Conservation (phyloP, 495 filamentous ascomycete genomes). For the Jackrogersella minutella region DNA sequence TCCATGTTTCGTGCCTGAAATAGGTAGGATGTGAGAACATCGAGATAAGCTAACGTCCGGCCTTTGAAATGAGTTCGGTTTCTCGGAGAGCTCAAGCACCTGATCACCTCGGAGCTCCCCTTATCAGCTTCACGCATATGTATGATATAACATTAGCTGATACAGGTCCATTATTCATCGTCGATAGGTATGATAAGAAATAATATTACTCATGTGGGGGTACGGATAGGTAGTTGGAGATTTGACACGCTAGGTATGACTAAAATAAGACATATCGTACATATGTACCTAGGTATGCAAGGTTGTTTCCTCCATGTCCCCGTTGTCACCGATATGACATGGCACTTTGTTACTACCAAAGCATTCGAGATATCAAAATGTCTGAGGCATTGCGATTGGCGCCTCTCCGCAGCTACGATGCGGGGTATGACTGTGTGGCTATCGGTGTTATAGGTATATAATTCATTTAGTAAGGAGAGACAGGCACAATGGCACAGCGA, state of each 20-base stretch:
- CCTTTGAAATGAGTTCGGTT: conserved; percentile 12
- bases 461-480: neutral
- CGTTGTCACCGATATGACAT: conserved; percentile 18
- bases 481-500: neutral
- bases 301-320: neutral
- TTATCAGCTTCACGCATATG: conserved; percentile 30
- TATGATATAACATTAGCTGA: neutral
- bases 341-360: neutral
- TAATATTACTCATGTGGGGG: conserved; percentile 20
- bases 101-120: neutral
- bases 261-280: neutral
- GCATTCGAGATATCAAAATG: conserved; percentile 23
- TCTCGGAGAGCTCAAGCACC: neutral
- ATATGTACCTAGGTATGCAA: neutral
- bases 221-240: conserved; percentile 2
- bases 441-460: conserved; percentile 1
- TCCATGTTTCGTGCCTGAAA: neutral
- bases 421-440: conserved; percentile 15
- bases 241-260: conserved; percentile 8
- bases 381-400: conserved; percentile 12
- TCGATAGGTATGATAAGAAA: conserved; percentile 29
- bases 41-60: conserved; percentile 12
- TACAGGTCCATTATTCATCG: conserved; percentile 1
- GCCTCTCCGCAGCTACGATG: conserved; percentile 21
- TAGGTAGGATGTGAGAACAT: conserved; percentile 2